Base-by-base conservation (phyloP, 306 rosid genomes). In the Comarum palustre region DNA sequence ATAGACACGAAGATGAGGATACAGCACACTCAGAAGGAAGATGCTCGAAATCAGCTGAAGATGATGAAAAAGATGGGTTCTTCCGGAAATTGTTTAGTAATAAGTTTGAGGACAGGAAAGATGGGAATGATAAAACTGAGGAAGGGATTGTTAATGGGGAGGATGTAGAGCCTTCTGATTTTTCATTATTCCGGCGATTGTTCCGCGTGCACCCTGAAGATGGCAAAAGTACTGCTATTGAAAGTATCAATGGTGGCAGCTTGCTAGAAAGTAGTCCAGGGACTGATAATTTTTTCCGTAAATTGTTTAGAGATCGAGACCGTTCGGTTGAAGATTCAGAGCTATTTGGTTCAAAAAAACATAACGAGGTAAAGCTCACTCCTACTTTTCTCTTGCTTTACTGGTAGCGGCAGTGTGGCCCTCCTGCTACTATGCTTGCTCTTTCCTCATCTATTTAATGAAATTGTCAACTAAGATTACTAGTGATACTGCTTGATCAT, bases 191-290 rank as follows among this genome's bases (percentile, higher is more conserved):
- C 75, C 91, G 89, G 57, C 86, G 84, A 81, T 74, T 89, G 78
- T 93, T 93, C 69, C 96, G 99, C 25, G 95, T 91, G 83, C 97
- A 91, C 79, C 96, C 97, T 12, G 96, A 89, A 74, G 97, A 91
- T 67, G 84, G 81, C 61, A 89, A 93, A 85, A 75, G 75, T 75
- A 79, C 72, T 72, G 68, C 84, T 74, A 86, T 72, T 87, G 97
- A 87, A 75, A 86, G 27, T 68, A 84, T 17, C 68, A 85, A 70
- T 27, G 45, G 72, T 9, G 76, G 90, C 71, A 81, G 82, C 68
- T 69, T 81, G 78, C 63, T 75, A 78, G 96, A 91, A 83, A 88
- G 91, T 82, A 94, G 97, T 82, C 96, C 95, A 32, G 96, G 95
- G 41, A 85, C 97, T 17, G 97, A 91, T 82, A 86, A 71, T 16